Base-by-base conservation (phyloP, 805 yeast genomes). In the Schizosaccharomyces osmophilus region DNA sequence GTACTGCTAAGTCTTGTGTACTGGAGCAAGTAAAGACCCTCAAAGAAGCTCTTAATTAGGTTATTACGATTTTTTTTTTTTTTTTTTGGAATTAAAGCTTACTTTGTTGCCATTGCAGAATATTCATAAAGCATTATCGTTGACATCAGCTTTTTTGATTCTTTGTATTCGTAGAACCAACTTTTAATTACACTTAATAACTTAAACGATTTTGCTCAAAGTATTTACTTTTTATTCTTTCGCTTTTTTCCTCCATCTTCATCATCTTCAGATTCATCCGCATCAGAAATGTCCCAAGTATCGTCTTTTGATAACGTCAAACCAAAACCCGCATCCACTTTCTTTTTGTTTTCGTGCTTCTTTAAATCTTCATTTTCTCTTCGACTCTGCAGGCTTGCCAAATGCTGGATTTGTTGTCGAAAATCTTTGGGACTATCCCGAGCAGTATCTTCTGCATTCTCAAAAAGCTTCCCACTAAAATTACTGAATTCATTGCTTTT, bases 1-100 rank as follows among this genome's bases (percentile, higher is more conserved):
- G 99, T 66, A 89, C 98, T 41, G 96, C 97, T 17, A 87, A 83
- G 72, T 73, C 81, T 43, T 97, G 98, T 17, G 86, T 93, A n/a
- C 69, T 81, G 60, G 79, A 81, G 68, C 98, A 93, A 73, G 74
- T 90, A 59, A 71, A 64, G 29, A 63, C 64, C n/a, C 32, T 66
- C 4, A 64, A 62, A 59, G 64, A 63, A 58, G 17, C 54, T 36
- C 45, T 64, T 62, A 58, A 64, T 55, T 26, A 41, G 29, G 6
- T 43, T n/a, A 58, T n/a, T 45, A 13, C 15, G 13, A 36, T 5
- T 36, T 36, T 36, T 9, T 36, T 36, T 11, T 36, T 36, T 11
- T 9, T 4, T 6, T 36, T 13, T 36, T 36, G 13, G 13, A 3
- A 13, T 36, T 36, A 13, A 11, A 6, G 17, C 8, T 36, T 36